These are phyloP conservation scores for Pisolithus microcarpus DNA, from an alignment of 768 basidiomycete genomes.

Conservation along the genomic window DNA sequence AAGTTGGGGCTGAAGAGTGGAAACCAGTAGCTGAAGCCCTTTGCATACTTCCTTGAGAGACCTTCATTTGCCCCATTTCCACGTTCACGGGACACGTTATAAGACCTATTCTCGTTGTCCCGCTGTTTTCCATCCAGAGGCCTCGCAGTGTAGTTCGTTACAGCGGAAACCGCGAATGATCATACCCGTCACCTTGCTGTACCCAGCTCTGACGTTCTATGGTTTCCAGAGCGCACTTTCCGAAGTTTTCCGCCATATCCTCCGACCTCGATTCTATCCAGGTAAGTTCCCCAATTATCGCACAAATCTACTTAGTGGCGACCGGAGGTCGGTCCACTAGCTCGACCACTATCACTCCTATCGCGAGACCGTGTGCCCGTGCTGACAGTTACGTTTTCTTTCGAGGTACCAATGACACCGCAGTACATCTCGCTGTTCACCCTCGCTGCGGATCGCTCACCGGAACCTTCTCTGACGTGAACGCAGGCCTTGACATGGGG, in stretches of 20 bases:
- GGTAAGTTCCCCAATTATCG: slow-evolving; percentile 8
- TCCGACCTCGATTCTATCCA: neutral
- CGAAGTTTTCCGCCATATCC: slow-evolving; percentile 2
- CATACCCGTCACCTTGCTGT: slow-evolving; percentile 17
- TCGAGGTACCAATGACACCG: slow-evolving; percentile 11
- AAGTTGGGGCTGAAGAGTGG: too few relatives aligned
- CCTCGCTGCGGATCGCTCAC: slow-evolving; percentile 38
- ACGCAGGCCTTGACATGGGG: slow-evolving; percentile 36
- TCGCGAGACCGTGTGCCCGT: neutral
- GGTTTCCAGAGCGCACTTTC: slow-evolving; percentile 10
- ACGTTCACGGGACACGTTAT: too few relatives aligned
- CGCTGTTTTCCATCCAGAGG: neutral
- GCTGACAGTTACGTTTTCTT: slow-evolving; percentile 5
- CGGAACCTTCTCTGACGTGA: slow-evolving; percentile 39
- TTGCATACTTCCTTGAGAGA: too few relatives aligned
- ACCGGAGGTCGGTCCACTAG: too few relatives aligned
- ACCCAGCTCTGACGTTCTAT: slow-evolving; percentile 15
- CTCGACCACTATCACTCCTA: neutral
- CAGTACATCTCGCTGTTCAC: slow-evolving; percentile 38
- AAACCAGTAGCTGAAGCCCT: too few relatives aligned
- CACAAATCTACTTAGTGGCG: too few relatives aligned
- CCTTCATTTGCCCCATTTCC: too few relatives aligned
- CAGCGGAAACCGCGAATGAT: slow-evolving; percentile 13
- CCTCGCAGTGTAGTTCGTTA: neutral
- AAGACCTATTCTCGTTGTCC: too few relatives aligned